Percentiles rank a stretch among this genome's conserved stretches.
These are phyloP conservation scores for Trichophyton equinum DNA, from an alignment of 2,329 filamentous ascomycete species.

Conservation along the genomic window DNA sequence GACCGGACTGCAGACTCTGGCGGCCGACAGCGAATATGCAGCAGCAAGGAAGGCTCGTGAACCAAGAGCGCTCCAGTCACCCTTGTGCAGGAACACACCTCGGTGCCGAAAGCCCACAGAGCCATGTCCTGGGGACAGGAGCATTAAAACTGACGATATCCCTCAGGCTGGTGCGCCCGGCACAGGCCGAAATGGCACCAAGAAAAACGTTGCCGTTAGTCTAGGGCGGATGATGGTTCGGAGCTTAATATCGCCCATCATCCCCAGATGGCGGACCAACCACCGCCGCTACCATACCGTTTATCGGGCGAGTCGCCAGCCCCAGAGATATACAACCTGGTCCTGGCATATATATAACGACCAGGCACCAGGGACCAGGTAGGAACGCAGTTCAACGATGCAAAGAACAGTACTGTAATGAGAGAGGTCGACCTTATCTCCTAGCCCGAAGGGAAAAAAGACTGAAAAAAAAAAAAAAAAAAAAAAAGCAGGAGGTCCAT, in stretches of 20 bases:
- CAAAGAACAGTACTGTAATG: background rate
- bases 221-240: background rate
- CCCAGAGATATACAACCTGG: background rate
- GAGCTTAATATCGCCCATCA: background rate
- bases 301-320: conserved; percentile 2
- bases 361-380: background rate
- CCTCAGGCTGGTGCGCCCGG: background rate
- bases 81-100: background rate
- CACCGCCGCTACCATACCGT: background rate
- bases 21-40: background rate
- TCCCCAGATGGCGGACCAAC: background rate
- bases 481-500: background rate
- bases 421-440: background rate
- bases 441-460: background rate
- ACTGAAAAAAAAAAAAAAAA: background rate
- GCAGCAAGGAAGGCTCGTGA: background rate
- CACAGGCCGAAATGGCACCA: conserved; percentile 2
- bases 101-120: background rate
- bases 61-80: background rate
- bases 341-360: background rate
- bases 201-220: background rate
- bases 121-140: background rate
- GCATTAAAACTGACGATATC: background rate
- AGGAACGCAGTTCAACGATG: background rate
- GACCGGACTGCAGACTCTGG: background rate